phyloP scores from a whole-genome alignment of 257 asterid species.

The Gentiana macrophylla region DNA sequence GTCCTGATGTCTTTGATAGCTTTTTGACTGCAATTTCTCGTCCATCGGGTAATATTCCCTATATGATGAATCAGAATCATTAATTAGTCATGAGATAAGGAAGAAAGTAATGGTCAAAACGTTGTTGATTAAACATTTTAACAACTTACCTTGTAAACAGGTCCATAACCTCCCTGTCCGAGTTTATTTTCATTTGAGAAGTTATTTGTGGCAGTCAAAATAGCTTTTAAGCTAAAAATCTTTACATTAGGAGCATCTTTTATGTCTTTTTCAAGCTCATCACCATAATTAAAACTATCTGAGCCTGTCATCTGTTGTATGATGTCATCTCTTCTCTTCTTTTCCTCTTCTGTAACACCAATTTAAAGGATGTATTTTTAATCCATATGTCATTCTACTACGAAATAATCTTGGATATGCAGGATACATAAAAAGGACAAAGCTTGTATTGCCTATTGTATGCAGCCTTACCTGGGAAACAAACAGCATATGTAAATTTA shows the following conservation, averaged over 20 bases:
- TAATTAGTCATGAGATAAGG: background rate
- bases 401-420: too few relatives aligned
- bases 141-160: slow-evolving; percentile 40
- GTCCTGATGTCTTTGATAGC: slow-evolving; percentile 15
- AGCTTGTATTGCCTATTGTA: too few relatives aligned
- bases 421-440: too few relatives aligned
- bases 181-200: slow-evolving; percentile 44
- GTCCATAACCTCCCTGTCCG: slow-evolving; percentile 64
- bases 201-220: slow-evolving; percentile 38
- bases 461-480: too few relatives aligned
- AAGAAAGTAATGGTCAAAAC: background rate
- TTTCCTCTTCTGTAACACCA: slow-evolving; percentile 14
- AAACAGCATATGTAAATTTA: too few relatives aligned
- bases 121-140: background rate
- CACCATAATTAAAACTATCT: slow-evolving; percentile 8
- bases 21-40: slow-evolving; percentile 30
- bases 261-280: slow-evolving; percentile 19
- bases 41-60: slow-evolving; percentile 20
- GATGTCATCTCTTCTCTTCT: slow-evolving; percentile 10
- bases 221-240: slow-evolving; percentile 24
- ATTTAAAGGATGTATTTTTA: too few relatives aligned
- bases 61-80: background rate
- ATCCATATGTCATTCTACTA: too few relatives aligned
- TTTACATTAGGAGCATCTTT: slow-evolving; percentile 33
- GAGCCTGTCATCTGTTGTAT: slow-evolving; percentile 12